Conservation (phyloP, 768 basidiomycete genomes). For the Leucocoprinus birnbaumii region DNA sequence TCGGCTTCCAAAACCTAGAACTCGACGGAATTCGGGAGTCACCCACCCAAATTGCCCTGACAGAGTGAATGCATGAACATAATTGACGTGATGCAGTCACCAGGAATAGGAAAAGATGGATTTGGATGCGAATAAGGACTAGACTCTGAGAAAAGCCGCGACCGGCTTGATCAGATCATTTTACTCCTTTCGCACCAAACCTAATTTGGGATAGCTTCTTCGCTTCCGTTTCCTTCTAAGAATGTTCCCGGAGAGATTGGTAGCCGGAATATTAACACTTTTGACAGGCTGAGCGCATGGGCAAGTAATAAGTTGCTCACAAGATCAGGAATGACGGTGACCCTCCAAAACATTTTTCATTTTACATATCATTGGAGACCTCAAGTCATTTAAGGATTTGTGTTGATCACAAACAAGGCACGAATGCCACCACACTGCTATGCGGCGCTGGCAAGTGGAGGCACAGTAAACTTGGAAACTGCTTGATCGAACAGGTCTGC, state of each 20-base stretch:
- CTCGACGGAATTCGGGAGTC: too few species aligned
- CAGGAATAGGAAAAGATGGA: neutral
- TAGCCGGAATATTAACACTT: neutral
- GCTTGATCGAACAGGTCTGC: conserved; percentile 60
- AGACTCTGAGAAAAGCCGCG: too few species aligned
- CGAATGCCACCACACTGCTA: neutral
- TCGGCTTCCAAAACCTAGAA: neutral
- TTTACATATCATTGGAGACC: too few species aligned
- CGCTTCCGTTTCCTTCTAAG: neutral
- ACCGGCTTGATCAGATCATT: too few species aligned
- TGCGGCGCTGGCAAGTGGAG: conserved; percentile 28
- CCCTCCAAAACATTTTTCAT: too few species aligned
- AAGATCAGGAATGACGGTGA: too few species aligned
- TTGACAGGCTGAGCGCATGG: too few species aligned
- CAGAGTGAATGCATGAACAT: neutral
- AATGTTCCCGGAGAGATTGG: neutral
- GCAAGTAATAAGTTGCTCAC: too few species aligned
- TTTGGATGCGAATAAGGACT: neutral
- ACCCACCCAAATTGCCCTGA: neutral
- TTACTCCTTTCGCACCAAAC: too few species aligned
- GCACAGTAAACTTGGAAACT: conserved; percentile 58
- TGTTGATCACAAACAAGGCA: too few species aligned
- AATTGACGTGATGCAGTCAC: neutral
- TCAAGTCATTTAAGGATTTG: too few species aligned
- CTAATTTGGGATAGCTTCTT: too few species aligned